Conservation (phyloP, 768 basidiomycete genomes). For the Lentinula aciculospora region DNA sequence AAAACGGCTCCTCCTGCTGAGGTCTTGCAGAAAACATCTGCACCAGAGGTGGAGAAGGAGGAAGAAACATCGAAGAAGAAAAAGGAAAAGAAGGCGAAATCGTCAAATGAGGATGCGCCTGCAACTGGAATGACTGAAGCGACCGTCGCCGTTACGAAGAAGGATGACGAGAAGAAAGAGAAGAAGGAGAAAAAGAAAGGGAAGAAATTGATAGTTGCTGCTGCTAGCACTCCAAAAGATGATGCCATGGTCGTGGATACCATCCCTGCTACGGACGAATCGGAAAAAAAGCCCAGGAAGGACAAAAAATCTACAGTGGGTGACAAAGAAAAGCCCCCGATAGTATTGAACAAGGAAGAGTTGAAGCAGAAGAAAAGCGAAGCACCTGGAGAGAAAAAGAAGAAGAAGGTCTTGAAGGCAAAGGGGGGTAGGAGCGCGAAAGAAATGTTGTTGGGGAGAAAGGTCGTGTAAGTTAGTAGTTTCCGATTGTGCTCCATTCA, state of each 20-base stretch:
- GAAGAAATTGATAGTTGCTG: conserved; percentile 6
- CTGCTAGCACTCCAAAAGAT: not conserved
- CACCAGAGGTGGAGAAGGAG: conserved; percentile 11
- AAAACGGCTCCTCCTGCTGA: not conserved
- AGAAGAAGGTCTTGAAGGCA: conserved; percentile 32
- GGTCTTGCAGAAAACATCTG: not conserved
- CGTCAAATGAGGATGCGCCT: conserved; percentile 8
- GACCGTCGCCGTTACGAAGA: conserved; percentile 8
- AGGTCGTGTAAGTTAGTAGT: conserved; percentile 18
- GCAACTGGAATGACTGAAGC: conserved; percentile 13
- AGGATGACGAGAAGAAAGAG: conserved; percentile 10
- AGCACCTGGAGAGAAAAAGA: conserved; percentile 52
- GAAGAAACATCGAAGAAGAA: conserved; percentile 15
- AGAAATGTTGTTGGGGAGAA: conserved; percentile 48
- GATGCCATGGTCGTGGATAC: not conserved
- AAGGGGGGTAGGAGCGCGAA: conserved; percentile 49
- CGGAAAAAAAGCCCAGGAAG: conserved; percentile 8
- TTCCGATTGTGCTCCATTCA: too few relatives aligned
- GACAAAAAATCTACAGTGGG: not conserved
- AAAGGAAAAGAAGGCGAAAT: conserved; percentile 12
- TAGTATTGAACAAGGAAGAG: conserved; percentile 33
- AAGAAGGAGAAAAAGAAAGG: conserved; percentile 15
- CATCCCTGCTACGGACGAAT: not conserved
- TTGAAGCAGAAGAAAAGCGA: conserved; percentile 47
- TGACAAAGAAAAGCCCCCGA: conserved; percentile 2